phyloP scores from a whole-genome alignment of 192 early-diverging fungal genomes.

The Backusella parvicylindrica region DNA sequence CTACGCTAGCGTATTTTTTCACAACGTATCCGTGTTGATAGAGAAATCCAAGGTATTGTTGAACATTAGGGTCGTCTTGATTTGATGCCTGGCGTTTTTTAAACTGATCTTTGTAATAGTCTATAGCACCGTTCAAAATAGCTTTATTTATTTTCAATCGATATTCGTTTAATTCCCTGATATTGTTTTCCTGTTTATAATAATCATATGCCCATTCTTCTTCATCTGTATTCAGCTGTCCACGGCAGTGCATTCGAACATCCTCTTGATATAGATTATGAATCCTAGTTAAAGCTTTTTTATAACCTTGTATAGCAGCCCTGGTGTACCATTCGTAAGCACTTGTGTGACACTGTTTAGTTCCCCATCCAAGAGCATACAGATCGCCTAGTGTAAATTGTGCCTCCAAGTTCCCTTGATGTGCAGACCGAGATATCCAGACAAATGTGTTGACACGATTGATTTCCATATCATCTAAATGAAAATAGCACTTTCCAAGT shows the following conservation, averaged over 20 bases:
- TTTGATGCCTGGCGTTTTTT: neutral
- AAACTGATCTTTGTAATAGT: neutral
- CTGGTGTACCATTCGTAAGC: neutral
- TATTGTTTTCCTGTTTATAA: fast-evolving
- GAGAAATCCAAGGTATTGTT: neutral
- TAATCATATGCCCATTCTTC: too few species aligned
- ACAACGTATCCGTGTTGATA: neutral
- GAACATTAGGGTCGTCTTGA: neutral
- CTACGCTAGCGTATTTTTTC: neutral
- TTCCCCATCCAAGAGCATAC: neutral
- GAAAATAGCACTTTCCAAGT: neutral
- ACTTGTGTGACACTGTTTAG: neutral
- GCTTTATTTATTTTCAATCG: neutral
- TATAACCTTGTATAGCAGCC: neutral
- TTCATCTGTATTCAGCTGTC: neutral
- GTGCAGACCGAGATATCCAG: neutral
- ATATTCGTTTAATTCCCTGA: neutral
- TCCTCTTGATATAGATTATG: neutral
- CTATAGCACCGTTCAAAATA: neutral
- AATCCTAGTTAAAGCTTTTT: neutral
- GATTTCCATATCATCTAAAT: neutral
- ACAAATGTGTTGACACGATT: neutral
- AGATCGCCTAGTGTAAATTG: neutral
- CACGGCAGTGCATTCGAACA: neutral
- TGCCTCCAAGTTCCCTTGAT: neutral